A percentile compares a stretch with the other conserved stretches of the same genome.
Conservation (phyloP, 371 early-diverging fungal species). For the Polyrhizophydium stewartii region DNA sequence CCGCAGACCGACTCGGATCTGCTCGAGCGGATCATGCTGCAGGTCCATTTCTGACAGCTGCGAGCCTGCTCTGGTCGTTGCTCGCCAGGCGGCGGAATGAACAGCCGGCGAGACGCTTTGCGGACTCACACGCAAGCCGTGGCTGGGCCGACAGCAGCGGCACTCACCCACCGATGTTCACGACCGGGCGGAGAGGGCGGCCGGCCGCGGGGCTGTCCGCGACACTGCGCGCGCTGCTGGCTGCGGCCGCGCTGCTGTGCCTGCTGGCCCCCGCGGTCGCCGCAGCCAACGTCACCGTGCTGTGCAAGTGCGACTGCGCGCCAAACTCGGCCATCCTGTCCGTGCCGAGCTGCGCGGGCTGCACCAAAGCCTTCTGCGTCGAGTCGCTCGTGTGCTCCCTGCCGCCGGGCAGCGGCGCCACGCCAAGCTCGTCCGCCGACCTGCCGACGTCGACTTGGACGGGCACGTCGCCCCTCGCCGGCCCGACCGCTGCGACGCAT, state of each 20-base stretch:
- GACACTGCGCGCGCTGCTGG: too few relatives aligned
- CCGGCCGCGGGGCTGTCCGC: too few relatives aligned
- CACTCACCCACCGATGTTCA: too few relatives aligned
- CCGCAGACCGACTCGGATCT: not conserved
- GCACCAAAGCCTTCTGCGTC: conserved; percentile 33
- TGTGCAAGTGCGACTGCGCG: conserved; percentile 36
- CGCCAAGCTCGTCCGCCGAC: not conserved
- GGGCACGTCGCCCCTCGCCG: not conserved
- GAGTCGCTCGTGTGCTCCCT: conserved; percentile 23
- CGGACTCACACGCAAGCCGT: too few relatives aligned
- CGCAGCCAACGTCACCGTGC: conserved; percentile 37
- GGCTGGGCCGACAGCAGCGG: too few relatives aligned
- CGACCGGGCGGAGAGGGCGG: too few relatives aligned
- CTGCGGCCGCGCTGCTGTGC: too few relatives aligned
- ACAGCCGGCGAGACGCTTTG: too few relatives aligned
- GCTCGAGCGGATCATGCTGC: not conserved
- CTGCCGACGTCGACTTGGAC: not conserved
- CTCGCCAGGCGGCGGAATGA: too few relatives aligned
- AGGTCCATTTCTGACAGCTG: not conserved
- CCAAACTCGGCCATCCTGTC: conserved; percentile 31
- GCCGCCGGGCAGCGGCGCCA: not conserved
- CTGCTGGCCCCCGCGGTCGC: too few relatives aligned
- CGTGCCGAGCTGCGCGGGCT: conserved; percentile 26
- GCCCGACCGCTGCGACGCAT: not conserved
- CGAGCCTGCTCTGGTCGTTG: not conserved